Conservation (phyloP, 305 asterid genomes). For the Rubia peregrina region DNA sequence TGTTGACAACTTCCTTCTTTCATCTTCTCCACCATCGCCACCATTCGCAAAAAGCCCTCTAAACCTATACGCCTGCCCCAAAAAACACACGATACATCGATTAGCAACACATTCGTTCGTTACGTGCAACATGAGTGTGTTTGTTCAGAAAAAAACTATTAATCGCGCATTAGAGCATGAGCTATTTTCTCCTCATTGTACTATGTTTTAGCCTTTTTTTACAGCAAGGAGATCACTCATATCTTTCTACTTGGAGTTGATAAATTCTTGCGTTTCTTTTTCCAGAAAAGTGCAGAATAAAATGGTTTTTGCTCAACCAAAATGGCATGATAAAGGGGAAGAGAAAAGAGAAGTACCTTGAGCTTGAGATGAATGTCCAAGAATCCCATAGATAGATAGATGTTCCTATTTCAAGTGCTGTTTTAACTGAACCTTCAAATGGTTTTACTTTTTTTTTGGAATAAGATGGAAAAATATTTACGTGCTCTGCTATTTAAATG, state of each 20-base stretch:
- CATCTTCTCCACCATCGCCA: conserved; percentile 23
- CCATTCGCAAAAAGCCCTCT: conserved; percentile 25
- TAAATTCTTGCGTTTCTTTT: not conserved
- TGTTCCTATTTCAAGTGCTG: conserved; percentile 14
- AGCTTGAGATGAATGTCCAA: conserved; percentile 38
- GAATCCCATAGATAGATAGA: conserved; percentile 25
- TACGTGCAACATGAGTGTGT: not conserved
- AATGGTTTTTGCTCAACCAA: not conserved
- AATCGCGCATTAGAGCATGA: not conserved
- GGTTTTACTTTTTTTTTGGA: not conserved
- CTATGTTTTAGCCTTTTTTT: no score
- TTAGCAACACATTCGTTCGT: not conserved
- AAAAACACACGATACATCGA: not conserved
- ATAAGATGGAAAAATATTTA: not conserved
- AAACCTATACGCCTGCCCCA: conserved; percentile 28
- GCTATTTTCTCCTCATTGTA: not conserved
- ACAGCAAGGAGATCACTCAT: no score
- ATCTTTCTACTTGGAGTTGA: not conserved
- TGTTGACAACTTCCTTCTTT: conserved; percentile 12
- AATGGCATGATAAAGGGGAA: not conserved
- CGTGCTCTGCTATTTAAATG: not conserved
- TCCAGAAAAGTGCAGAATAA: not conserved
- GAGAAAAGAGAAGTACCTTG: conserved; percentile 28
- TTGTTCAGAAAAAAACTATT: not conserved
- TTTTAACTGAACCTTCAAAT: not conserved